These are phyloP conservation scores for Debaryomyces nepalensis DNA, from an alignment of 1,139 yeast species.

Conservation along the genomic window DNA sequence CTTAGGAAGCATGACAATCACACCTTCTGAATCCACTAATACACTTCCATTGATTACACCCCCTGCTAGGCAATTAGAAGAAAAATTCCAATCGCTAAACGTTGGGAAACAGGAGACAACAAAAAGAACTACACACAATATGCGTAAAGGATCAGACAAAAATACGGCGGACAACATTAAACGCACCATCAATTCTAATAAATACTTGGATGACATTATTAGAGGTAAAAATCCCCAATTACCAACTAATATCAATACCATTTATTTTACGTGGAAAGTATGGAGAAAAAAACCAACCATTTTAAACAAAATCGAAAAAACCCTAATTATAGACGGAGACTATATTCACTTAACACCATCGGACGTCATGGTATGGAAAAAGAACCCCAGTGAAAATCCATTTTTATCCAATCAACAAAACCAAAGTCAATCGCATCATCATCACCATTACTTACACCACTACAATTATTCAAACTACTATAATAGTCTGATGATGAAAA, in stretches of 20 bases:
- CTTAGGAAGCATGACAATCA: constrained; percentile 26
- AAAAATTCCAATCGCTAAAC: constrained; percentile 22
- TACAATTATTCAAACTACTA: constrained; percentile 54
- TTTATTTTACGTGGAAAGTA: constrained; percentile 67
- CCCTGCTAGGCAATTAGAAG: constrained; percentile 28
- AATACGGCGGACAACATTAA: constrained; percentile 13
- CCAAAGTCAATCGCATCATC: constrained; percentile 25
- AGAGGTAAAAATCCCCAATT: constrained; percentile 37
- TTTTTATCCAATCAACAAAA: constrained; percentile 20
- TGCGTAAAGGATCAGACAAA: constrained; percentile 11
- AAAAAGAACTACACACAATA: neutral
- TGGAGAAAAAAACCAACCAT: constrained; percentile 90
- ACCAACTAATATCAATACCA: constrained; percentile 43
- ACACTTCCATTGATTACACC: constrained; percentile 34
- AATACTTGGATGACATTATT: constrained; percentile 43
- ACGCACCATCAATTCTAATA: constrained; percentile 24
- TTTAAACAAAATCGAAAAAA: constrained; percentile 78
- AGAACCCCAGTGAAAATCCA: constrained; percentile 48
- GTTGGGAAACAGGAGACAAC: constrained; percentile 6
- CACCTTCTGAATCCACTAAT: constrained; percentile 35
- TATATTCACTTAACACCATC: constrained; percentile 89
- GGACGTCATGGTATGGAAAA: constrained; percentile 56
- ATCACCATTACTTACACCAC: constrained; percentile 53
- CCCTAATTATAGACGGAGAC: constrained; percentile 90
- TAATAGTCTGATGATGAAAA: constrained; percentile 61